Base-by-base conservation (phyloP, 805 yeast genomes). In the Saturnispora kantuleensis region DNA sequence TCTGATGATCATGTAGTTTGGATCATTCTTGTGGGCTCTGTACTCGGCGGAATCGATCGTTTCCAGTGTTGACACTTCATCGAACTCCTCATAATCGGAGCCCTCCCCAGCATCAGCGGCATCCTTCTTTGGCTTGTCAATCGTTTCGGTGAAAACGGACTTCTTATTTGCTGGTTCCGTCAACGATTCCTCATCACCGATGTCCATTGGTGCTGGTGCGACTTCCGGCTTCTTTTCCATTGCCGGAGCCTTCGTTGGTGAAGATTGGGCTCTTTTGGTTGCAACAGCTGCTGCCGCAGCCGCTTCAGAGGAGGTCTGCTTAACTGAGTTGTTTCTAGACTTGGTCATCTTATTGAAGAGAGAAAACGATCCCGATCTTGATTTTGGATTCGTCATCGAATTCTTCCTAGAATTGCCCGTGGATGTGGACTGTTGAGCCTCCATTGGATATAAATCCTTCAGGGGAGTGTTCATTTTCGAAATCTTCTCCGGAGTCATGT, bases 11-110 rank as follows among this genome's bases (percentile, higher is more conserved):
- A 74, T 56, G 58, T 75, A 76, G 54, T 73, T 57, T 13, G 79
- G 77, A 56, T 76, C 69, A 48, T 59, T 60, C 52, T 63, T 65
- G 63, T 75, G 54, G 5, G 60, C 59, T 41, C 67, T 69, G 53
- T 53, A 76, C 50, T 75, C 80, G 16, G 47, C 57, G 49, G 73
- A 73, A 31, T 69, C 65, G 29, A 76, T 71, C 32, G 76, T 75
- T 56, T 73, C 77, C 51, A 73, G 71, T 7, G 66, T 58, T 17
- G 58, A 53, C 38, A 62, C 66, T 38, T 65, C 69, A 17, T 53
- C 61, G 40, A 50, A 59, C n/a, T 56, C 62, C 31, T 47, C 50
- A 21, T 48, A 48, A 16, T 21, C 40, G 5, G 42, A 17, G n/a
- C 46, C 29, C 16, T 17, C 54, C 10, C 42, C 32, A 1, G 39